Evolutionary conservation across 768 basidiomycete genomes (phyloP).

Genomic region (Termitomyces sp.): DNA sequence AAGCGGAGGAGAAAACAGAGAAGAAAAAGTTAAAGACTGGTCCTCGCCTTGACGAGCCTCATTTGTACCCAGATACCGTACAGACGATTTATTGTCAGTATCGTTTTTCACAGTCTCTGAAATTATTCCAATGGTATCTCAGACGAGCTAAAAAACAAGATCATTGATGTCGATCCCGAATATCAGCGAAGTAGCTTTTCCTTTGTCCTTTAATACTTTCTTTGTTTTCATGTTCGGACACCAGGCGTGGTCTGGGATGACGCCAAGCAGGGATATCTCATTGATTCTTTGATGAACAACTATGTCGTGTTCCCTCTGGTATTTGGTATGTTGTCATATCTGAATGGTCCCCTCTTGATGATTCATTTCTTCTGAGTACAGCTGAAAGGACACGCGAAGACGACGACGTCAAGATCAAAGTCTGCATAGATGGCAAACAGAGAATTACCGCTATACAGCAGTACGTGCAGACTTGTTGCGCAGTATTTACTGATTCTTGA

Average conservation of each 20-base stretch:
- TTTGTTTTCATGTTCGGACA: background rate
- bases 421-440: constrained; percentile 73
- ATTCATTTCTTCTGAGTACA: constrained; percentile 15
- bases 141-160: constrained; percentile 43
- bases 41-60: constrained; percentile 23
- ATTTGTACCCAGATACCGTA: constrained; percentile 22
- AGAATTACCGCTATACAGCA: constrained; percentile 59
- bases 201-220: background rate
- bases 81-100: constrained; percentile 36
- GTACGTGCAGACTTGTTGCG: constrained; percentile 23
- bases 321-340: constrained; percentile 37
- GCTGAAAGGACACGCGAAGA: constrained; percentile 33
- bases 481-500: background rate
- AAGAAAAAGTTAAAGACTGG: constrained; percentile 19
- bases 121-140: background rate
- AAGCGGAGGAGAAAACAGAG: background rate
- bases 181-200: constrained; percentile 50
- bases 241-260: constrained; percentile 64
- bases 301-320: constrained; percentile 66
- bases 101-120: background rate
- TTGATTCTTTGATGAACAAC: constrained; percentile 60
- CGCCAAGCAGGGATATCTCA: constrained; percentile 50
- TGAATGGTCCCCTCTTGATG: background rate
- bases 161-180: constrained; percentile 55
- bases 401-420: constrained; percentile 38